A percentile compares a stretch with the other conserved stretches of the same genome.
Conservation (phyloP, 352 stramenopile species). For the Thalassiosira livingstoniorum region DNA sequence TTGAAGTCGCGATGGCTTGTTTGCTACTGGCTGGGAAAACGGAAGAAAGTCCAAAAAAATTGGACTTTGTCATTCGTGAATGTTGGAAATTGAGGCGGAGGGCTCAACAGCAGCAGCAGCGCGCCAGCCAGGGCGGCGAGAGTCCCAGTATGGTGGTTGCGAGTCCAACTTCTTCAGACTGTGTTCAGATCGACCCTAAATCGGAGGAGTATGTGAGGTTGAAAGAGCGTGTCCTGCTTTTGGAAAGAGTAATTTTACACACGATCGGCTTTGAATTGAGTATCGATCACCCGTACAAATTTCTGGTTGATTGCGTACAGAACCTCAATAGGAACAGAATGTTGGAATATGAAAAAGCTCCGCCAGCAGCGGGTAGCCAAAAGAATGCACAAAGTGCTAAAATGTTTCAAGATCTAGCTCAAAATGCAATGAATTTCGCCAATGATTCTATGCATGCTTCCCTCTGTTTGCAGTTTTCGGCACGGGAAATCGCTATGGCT, state of each 20-base stretch:
- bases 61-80: slow-evolving; percentile 73
- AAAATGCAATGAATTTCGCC: slow-evolving; percentile 82
- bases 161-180: slow-evolving; percentile 13
- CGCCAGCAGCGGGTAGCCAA: slow-evolving; percentile 3
- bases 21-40: slow-evolving; percentile 80
- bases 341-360: slow-evolving; percentile 58
- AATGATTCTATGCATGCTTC: slow-evolving; percentile 83
- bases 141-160: slow-evolving; percentile 26
- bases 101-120: slow-evolving; percentile 20
- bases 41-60: slow-evolving; percentile 82
- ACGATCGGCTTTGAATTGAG: slow-evolving; percentile 84
- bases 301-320: slow-evolving; percentile 71
- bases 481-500: slow-evolving; percentile 68
- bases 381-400: slow-evolving; percentile 31
- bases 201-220: slow-evolving; percentile 74
- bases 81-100: slow-evolving; percentile 69
- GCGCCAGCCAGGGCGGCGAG: slow-evolving; percentile 10
- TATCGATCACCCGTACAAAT: slow-evolving; percentile 83
- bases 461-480: slow-evolving; percentile 76
- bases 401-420: slow-evolving; percentile 73
- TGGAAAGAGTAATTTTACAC: slow-evolving; percentile 84
- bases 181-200: slow-evolving; percentile 62
- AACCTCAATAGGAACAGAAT: slow-evolving; percentile 62
- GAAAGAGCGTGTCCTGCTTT: slow-evolving; percentile 80
- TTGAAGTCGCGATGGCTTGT: slow-evolving; percentile 78